A percentile compares a stretch with the other conserved stretches of the same genome.
These are phyloP conservation scores for Fistulifera solaris DNA, from an alignment of 108 stramenopile genomes.

Conservation along the genomic window DNA sequence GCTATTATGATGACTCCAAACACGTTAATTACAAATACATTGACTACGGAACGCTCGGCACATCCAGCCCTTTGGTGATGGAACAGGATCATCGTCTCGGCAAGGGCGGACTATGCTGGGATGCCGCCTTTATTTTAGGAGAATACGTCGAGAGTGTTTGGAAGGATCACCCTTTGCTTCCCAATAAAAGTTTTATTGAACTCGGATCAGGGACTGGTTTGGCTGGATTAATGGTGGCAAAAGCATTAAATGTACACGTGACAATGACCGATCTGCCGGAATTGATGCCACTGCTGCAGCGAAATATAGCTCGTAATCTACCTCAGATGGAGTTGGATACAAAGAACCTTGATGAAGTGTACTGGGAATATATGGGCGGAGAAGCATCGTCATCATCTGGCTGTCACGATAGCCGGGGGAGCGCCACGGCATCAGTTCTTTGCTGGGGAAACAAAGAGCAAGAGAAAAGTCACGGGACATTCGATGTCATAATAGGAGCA, in stretches of 20 bases:
- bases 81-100: slow-evolving; percentile 61
- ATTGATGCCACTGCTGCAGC: slow-evolving; percentile 41
- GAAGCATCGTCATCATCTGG: background rate
- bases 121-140: slow-evolving; percentile 67
- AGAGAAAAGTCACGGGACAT: slow-evolving; percentile 17
- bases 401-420: slow-evolving; percentile 11
- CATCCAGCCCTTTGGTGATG: slow-evolving; percentile 26
- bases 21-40: slow-evolving; percentile 60
- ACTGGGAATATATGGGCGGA: slow-evolving; percentile 1
- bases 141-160: slow-evolving; percentile 47
- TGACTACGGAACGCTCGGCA: slow-evolving; percentile 27
- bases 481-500: slow-evolving; percentile 68
- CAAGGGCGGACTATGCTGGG: slow-evolving; percentile 81
- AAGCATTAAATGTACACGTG: slow-evolving; percentile 28
- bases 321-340: background rate
- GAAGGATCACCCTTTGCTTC: background rate
- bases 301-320: slow-evolving; percentile 38
- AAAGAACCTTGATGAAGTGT: background rate
- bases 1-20: slow-evolving; percentile 73
- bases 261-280: slow-evolving; percentile 62
- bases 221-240: slow-evolving; percentile 52
- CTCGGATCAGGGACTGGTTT: slow-evolving; percentile 80
- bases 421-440: slow-evolving; percentile 24
- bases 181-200: slow-evolving; percentile 30
- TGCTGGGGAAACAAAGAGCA: slow-evolving; percentile 48